Conservation (phyloP, 345 rosid genomes). For the Hibiscus mutabilis region DNA sequence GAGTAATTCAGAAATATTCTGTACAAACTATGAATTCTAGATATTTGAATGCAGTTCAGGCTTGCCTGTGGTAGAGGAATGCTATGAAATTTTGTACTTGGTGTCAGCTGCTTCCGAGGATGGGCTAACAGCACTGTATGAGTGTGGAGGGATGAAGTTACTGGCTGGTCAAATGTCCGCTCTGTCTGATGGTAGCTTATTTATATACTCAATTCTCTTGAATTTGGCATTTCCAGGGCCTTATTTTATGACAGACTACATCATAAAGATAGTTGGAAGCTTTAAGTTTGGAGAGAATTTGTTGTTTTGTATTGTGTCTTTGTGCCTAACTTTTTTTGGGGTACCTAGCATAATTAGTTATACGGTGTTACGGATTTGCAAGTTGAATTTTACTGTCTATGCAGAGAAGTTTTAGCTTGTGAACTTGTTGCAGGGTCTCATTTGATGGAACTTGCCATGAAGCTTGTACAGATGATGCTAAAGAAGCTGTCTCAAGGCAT, state of each 20-base stretch:
- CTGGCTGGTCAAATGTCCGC: constrained; percentile 29
- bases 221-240: background rate
- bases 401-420: background rate
- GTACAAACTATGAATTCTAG: background rate
- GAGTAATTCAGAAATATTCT: background rate
- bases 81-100: constrained; percentile 67
- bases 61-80: constrained; percentile 47
- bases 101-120: constrained; percentile 49
- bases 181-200: background rate
- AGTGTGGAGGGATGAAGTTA: constrained; percentile 65
- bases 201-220: background rate
- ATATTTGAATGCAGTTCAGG: constrained; percentile 2
- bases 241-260: background rate
- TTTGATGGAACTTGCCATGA: constrained; percentile 63
- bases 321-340: background rate
- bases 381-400: background rate
- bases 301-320: background rate
- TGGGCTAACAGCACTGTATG: constrained; percentile 41
- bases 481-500: constrained; percentile 39
- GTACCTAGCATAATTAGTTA: background rate
- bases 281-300: background rate
- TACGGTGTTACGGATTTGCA: background rate
- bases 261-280: background rate
- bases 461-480: constrained; percentile 49
- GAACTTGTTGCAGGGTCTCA: constrained; percentile 52